Percentiles rank a stretch among this genome's conserved stretches.
phyloP scores from a whole-genome alignment of 2,329 filamentous ascomycete genomes.

The Penicillium aurantiogriseum region DNA sequence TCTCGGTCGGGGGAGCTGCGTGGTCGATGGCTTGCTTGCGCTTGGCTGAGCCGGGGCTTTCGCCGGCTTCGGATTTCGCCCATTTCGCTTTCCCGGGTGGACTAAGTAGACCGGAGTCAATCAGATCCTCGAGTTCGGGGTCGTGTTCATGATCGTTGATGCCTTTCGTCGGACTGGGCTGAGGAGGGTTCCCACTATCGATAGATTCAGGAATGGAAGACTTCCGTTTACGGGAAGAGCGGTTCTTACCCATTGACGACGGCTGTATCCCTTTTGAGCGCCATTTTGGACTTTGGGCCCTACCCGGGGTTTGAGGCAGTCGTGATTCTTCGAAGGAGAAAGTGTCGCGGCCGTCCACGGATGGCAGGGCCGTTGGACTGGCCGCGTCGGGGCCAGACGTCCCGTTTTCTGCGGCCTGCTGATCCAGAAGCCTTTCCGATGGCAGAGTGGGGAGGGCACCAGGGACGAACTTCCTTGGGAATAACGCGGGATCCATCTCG shows the following conservation, averaged over 20 bases:
- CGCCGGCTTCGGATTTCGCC: conserved; percentile 31
- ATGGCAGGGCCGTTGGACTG: conserved; percentile 17
- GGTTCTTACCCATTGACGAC: conserved; percentile 29
- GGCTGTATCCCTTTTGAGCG: conserved; percentile 16
- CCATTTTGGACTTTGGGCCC: conserved; percentile 16
- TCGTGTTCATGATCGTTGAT: conserved; percentile 13
- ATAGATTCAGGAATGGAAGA: conserved; percentile 32
- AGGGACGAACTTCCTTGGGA: conserved; percentile 41
- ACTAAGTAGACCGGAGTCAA: conserved; percentile 18
- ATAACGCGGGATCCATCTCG: conserved; percentile 26
- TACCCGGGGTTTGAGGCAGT: conserved; percentile 1
- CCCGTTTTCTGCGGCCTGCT: conserved; percentile 24
- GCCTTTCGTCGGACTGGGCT: conserved; percentile 19
- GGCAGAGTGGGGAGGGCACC: conserved; percentile 46
- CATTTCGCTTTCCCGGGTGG: conserved; percentile 30
- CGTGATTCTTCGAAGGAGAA: conserved; percentile 14
- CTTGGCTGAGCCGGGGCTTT: conserved; percentile 37
- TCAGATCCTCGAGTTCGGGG: conserved; percentile 14
- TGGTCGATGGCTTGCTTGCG: conserved; percentile 24
- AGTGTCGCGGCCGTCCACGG: conserved; percentile 14
- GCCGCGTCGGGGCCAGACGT: conserved; percentile 9
- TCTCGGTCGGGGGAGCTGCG: neutral
- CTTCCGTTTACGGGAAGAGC: conserved; percentile 38
- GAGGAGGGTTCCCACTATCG: conserved; percentile 24
- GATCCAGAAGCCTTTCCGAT: conserved; percentile 46